Conservation (phyloP, 75 land plant species). For the Selaginella tamariscina region DNA sequence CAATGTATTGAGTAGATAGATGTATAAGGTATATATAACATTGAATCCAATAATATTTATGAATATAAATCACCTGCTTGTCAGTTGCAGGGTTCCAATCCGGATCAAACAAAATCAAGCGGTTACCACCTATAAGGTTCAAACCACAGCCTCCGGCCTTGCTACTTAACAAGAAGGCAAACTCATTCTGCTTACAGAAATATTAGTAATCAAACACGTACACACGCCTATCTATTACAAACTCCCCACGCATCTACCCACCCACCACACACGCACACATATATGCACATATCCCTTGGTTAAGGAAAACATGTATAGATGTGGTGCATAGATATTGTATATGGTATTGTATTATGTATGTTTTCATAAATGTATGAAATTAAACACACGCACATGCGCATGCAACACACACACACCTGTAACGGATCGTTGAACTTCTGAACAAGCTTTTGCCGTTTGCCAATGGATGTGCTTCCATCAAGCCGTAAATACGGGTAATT, state of each 20-base stretch:
- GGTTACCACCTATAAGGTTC: conserved; percentile 93
- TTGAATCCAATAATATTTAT: background rate
- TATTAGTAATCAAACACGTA: too few species aligned
- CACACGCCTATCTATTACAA: too few species aligned
- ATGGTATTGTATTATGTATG: too few species aligned
- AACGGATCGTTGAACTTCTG: conserved; percentile 70
- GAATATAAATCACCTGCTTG: conserved; percentile 39
- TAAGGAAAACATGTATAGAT: too few species aligned
- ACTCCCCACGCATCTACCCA: too few species aligned
- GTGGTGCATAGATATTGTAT: too few species aligned
- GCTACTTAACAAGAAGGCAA: conserved; percentile 93
- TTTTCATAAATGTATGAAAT: background rate
- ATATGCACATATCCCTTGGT: too few species aligned
- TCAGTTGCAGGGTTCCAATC: conserved; percentile 22
- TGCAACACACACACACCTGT: conserved; percentile 31
- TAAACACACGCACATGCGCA: background rate
- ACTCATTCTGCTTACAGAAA: conserved; percentile 55
- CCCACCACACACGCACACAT: too few species aligned
- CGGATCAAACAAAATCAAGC: conserved; percentile 96
- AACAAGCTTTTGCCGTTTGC: conserved; percentile 90
- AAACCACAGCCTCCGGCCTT: conserved; percentile 99
- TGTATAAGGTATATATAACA: too few species aligned
- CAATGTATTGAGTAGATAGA: too few species aligned
- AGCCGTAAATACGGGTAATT: conserved; percentile 89
- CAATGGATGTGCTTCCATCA: conserved; percentile 82